Conservation (phyloP, 352 stramenopile genomes). For the Globisporangium cylindrosporum region DNA sequence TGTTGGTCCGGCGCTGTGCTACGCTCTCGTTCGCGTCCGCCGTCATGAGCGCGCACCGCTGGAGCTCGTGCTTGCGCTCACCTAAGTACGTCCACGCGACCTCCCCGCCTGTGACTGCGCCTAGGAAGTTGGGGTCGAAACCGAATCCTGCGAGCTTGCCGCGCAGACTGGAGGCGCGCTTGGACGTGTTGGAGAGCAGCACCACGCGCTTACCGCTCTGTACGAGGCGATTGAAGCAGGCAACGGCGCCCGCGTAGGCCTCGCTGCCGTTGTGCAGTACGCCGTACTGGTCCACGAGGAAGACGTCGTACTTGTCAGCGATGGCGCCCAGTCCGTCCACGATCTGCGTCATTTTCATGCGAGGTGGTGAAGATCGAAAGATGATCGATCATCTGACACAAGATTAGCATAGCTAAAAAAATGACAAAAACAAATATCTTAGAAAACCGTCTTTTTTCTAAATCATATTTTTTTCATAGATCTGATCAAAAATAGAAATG, state of each 20-base stretch:
- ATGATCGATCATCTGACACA: background rate
- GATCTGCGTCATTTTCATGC: constrained; percentile 23
- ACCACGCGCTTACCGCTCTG: constrained; percentile 67
- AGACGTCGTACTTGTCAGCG: constrained; percentile 75
- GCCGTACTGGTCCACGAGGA: constrained; percentile 91
- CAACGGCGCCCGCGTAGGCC: constrained; percentile 57
- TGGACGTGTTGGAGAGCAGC: constrained; percentile 89
- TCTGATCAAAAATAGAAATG: too few relatives aligned
- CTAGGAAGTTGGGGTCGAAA: constrained; percentile 56
- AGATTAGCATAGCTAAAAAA: background rate
- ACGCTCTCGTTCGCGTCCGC: constrained; percentile 32
- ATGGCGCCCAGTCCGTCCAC: constrained; percentile 37
- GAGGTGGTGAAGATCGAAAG: background rate
- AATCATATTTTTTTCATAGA: too few relatives aligned
- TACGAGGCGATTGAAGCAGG: constrained; percentile 61
- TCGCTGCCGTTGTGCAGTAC: constrained; percentile 89
- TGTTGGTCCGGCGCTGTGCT: constrained; percentile 28
- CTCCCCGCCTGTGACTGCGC: constrained; percentile 53
- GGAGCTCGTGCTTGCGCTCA: constrained; percentile 22
- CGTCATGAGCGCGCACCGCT: constrained; percentile 41
- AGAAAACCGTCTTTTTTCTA: too few relatives aligned
- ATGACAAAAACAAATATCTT: background rate
- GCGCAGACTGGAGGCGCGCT: constrained; percentile 45
- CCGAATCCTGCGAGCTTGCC: constrained; percentile 61
- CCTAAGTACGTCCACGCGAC: constrained; percentile 43